phyloP scores from a whole-genome alignment of 352 stramenopile species.

The Phytophthora citricola region DNA sequence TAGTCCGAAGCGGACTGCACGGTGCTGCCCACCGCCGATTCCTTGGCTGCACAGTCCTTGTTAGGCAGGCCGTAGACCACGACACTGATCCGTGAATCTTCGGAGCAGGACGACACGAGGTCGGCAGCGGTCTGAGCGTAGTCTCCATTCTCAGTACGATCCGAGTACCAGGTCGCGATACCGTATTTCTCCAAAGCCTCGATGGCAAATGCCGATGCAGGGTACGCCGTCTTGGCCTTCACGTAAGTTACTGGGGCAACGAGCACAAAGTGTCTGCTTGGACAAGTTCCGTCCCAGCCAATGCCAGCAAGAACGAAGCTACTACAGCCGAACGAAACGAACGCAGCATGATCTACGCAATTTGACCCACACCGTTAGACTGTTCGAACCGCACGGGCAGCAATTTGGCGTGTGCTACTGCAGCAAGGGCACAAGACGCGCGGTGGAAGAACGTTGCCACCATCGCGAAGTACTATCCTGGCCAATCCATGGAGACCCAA shows the following conservation, averaged over 20 bases:
- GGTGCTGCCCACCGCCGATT: constrained; percentile 45
- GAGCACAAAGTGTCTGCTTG: constrained; percentile 60
- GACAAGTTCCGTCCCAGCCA: constrained; percentile 10
- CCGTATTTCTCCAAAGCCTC: constrained; percentile 56
- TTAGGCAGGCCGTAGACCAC: constrained; percentile 79
- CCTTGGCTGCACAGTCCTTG: constrained; percentile 73
- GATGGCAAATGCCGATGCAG: constrained; percentile 55
- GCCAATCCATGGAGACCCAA: constrained; percentile 25
- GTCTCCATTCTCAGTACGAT: constrained; percentile 48
- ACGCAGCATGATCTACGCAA: constrained; percentile 18
- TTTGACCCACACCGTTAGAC: constrained; percentile 2
- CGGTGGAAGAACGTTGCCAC: constrained; percentile 25
- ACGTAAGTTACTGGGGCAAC: constrained; percentile 51
- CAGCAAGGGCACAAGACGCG: constrained; percentile 9
- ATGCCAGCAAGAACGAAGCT: constrained; percentile 17
- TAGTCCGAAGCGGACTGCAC: constrained; percentile 60
- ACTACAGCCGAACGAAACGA: constrained; percentile 20
- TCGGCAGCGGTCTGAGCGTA: constrained; percentile 39
- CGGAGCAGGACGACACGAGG: constrained; percentile 44
- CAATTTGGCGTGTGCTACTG: constrained; percentile 30
- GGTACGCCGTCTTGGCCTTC: constrained; percentile 50
- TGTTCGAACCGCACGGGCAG: constrained; percentile 20
- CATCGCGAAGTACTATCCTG: constrained; percentile 29
- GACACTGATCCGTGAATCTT: constrained; percentile 56
- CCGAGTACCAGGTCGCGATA: constrained; percentile 76